phyloP scores from a whole-genome alignment of 352 stramenopile species.

The Globisporangium cystogenes region DNA sequence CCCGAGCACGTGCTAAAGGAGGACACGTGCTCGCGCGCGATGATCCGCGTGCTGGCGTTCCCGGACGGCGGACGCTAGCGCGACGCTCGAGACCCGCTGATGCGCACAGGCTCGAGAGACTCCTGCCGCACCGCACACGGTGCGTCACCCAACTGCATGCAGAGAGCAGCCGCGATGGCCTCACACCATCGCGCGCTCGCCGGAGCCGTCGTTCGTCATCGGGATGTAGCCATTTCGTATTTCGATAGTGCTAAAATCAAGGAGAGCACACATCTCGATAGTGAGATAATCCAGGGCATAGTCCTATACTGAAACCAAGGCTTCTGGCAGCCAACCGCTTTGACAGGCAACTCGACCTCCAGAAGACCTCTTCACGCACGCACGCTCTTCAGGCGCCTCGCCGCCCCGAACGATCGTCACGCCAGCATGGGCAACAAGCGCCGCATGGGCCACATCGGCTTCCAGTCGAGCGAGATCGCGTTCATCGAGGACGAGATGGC shows the following conservation, averaged over 20 bases:
- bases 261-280: not conserved
- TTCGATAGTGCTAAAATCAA: too few species aligned
- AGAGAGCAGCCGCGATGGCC: not conserved
- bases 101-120: not conserved
- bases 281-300: not conserved
- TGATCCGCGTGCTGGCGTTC: slow-evolving; percentile 57
- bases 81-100: not conserved
- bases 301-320: not conserved
- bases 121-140: too few species aligned
- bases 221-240: not conserved
- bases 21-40: slow-evolving; percentile 55
- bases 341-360: too few species aligned
- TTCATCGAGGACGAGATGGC: slow-evolving; percentile 87
- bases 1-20: slow-evolving; percentile 58
- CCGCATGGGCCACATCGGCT: slow-evolving; percentile 67
- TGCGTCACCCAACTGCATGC: too few species aligned
- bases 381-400: too few species aligned
- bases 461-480: slow-evolving; percentile 68
- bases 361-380: too few species aligned
- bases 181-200: not conserved
- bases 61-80: slow-evolving; percentile 3
- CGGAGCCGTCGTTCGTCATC: too few species aligned
- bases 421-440: slow-evolving; percentile 22
- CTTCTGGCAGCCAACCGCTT: not conserved
- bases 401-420: too few species aligned